These are phyloP conservation scores for Persicaria tinctoria DNA, from an alignment of 148 eudicot genomes.

Conservation along the genomic window DNA sequence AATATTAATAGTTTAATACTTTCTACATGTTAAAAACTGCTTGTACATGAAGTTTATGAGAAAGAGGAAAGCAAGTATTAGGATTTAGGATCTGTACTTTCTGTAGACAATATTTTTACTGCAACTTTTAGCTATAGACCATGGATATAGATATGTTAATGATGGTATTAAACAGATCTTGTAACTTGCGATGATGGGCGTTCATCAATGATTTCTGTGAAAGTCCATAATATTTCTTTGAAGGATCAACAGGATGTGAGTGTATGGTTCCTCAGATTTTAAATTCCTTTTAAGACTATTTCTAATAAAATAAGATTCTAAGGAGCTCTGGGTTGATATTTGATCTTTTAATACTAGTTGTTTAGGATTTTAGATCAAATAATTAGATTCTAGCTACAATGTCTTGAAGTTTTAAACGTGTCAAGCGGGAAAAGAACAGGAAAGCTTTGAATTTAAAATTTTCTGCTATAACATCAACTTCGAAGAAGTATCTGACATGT, in stretches of 20 bases:
- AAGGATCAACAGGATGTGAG: conserved; percentile 2
- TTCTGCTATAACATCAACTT: background rate
- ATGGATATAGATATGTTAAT: background rate
- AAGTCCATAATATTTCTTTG: background rate
- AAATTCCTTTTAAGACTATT: background rate
- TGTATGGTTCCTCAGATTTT: background rate
- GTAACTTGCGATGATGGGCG: background rate
- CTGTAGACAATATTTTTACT: background rate
- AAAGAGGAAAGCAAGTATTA: background rate
- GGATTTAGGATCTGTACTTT: background rate
- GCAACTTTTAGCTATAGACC: background rate
- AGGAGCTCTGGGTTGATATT: background rate
- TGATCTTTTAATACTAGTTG: background rate
- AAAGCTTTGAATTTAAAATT: background rate
- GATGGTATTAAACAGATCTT: background rate
- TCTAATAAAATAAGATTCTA: background rate
- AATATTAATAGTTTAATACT: background rate
- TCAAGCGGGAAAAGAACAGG: background rate
- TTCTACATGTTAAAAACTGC: background rate
- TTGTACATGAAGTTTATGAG: background rate
- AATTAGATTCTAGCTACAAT: background rate
- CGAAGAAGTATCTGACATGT: background rate
- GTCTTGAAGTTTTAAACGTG: no score
- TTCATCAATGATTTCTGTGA: background rate
- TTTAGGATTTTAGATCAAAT: background rate